These are phyloP conservation scores for Hanseniaspora sp. DNA, from an alignment of 1,139 yeast species.

Conservation along the genomic window DNA sequence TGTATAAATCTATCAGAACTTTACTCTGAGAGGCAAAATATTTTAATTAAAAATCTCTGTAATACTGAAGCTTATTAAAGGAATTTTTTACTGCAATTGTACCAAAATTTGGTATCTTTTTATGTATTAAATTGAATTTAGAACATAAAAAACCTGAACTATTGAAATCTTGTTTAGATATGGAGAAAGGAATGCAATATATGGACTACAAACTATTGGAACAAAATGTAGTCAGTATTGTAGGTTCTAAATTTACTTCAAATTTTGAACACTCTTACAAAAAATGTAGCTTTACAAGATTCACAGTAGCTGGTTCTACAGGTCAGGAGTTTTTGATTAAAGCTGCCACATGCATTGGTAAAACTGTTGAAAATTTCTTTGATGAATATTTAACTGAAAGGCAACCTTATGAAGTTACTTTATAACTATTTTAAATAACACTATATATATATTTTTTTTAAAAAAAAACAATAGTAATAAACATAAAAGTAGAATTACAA, in stretches of 20 bases:
- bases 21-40: slow-evolving; percentile 48
- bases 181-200: slow-evolving; percentile 21
- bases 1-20: slow-evolving; percentile 47
- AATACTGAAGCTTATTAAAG: slow-evolving; percentile 31
- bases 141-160: slow-evolving; percentile 26
- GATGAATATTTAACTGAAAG: slow-evolving; percentile 23
- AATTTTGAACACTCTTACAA: slow-evolving; percentile 29
- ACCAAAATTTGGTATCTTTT: slow-evolving; percentile 76
- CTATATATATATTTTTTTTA: no score
- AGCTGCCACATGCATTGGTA: slow-evolving; percentile 39
- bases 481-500: no score
- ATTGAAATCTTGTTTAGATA: neutral
- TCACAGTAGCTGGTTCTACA: slow-evolving; percentile 46
- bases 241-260: slow-evolving; percentile 43
- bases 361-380: slow-evolving; percentile 40
- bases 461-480: no score
- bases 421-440: neutral
- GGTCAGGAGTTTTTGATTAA: slow-evolving; percentile 37
- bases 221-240: slow-evolving; percentile 40
- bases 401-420: slow-evolving; percentile 2
- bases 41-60: slow-evolving; percentile 32
- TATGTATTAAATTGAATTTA: slow-evolving; percentile 44
- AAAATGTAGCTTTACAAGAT: slow-evolving; percentile 39
- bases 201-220: slow-evolving; percentile 22
- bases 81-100: slow-evolving; percentile 40